Base-by-base conservation (phyloP, 73 alveolate genomes). In the Paramecium octaurelia region DNA sequence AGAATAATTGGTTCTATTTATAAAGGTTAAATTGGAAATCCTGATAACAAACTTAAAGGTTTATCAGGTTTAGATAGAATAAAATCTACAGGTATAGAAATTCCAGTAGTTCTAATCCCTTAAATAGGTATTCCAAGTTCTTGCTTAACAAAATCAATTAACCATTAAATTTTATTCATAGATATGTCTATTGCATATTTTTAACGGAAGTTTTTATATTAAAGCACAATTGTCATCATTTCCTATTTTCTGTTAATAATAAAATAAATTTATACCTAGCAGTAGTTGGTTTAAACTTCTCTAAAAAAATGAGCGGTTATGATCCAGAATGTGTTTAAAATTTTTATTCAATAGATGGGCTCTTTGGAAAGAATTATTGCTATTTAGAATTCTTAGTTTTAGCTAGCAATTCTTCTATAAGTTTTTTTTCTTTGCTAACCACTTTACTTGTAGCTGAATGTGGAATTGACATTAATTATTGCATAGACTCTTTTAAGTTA, bases 131-230 rank as follows among this genome's bases (percentile, higher is more conserved):
- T 43, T 6, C 46, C 46, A 8, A 80, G 24, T 27, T 80, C 91
- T 48, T 80, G 57, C 57, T 80, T 80, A 23, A 80, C 91, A 44
- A 80, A 80, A 43, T 80, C 91, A 24, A 80, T 80, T 21, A 80
- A 64, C 91, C 91, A 80, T 80, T 80, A 46, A 11, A 80, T 80
- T 23, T 80, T 80, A 46, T 80, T 80, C n/a, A 80, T 24, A 1
- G 91, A 80, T 11, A 80, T 80, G 57, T 80, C 91, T 24, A 80
- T 80, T 20, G 91, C 91, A 80, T 43, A 80, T 46, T 80, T 80
- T 80, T 80, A 48, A 23, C 75, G 46, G 43, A 80, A 80, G 46
- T 34, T 80, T 46, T 80, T 80, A 48, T 43, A 80, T 44, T 44
- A 23, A 38, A 80, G 34, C 27, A 80, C 73, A 31, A 80, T 80